Conservation (phyloP, 2,329 filamentous ascomycete species). For the Botrytis fragariae region DNA sequence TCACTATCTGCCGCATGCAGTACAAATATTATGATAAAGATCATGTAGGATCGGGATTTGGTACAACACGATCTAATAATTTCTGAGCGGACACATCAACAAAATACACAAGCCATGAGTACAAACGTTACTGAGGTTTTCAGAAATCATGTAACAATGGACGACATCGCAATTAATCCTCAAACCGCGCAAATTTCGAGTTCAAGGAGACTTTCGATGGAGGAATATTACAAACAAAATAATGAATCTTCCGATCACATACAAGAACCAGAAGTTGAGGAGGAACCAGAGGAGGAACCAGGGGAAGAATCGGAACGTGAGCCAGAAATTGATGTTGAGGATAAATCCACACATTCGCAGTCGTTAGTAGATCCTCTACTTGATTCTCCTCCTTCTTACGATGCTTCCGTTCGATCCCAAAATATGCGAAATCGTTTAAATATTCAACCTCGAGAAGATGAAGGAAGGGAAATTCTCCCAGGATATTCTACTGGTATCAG, state of each 20-base stretch:
- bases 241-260: slow-evolving; percentile 14
- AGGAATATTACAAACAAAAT: slow-evolving; percentile 10
- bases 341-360: not conserved
- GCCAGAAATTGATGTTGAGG: not conserved
- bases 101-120: slow-evolving; percentile 10
- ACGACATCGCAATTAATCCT: not conserved
- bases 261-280: slow-evolving; percentile 2
- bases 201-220: slow-evolving; percentile 10
- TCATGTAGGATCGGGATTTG: slow-evolving; percentile 6
- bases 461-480: slow-evolving; percentile 50
- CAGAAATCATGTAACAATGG: slow-evolving; percentile 19
- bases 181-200: slow-evolving; percentile 5
- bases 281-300: slow-evolving; percentile 2
- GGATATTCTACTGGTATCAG: slow-evolving; percentile 55
- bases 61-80: not conserved
- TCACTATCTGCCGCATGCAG: slow-evolving; percentile 9
- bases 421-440: slow-evolving; percentile 29
- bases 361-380: not conserved
- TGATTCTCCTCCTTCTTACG: slow-evolving; percentile 30
- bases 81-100: slow-evolving; percentile 6
- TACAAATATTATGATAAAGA: not conserved
- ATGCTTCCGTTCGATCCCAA: slow-evolving; percentile 24
- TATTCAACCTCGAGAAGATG: slow-evolving; percentile 40
- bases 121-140: not conserved
- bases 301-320: slow-evolving; percentile 7